These are phyloP conservation scores for Russula olivacea DNA, from an alignment of 768 basidiomycete genomes.

Conservation along the genomic window DNA sequence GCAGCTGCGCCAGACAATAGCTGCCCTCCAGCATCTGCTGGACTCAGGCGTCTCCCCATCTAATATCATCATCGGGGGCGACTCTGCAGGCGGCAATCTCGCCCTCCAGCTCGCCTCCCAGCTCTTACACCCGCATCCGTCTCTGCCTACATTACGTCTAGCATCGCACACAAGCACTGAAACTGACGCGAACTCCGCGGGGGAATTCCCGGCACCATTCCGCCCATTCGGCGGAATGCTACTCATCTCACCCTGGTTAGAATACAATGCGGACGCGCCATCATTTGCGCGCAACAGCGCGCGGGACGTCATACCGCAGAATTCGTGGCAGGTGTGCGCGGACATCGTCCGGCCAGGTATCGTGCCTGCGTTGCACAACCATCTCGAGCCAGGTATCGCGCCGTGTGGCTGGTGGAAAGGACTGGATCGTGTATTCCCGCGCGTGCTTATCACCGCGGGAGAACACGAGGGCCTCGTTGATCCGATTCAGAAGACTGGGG, in stretches of 20 bases:
- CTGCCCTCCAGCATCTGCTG: constrained; percentile 20
- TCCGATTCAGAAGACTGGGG: not conserved
- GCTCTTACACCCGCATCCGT: constrained; percentile 21
- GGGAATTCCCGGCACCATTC: not conserved
- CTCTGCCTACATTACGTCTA: not conserved
- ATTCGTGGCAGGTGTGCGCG: not conserved
- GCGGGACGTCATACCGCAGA: not conserved
- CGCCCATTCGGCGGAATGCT: not conserved
- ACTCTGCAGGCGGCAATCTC: constrained; percentile 19
- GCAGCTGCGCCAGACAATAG: constrained; percentile 10
- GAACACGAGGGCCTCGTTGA: constrained; percentile 4
- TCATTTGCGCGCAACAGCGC: not conserved
- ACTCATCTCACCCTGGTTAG: constrained; percentile 9
- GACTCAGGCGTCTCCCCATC: constrained; percentile 20
- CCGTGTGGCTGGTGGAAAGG: constrained; percentile 1
- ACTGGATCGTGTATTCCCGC: not conserved
- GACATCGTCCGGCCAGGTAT: not conserved
- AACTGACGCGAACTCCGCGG: not conserved
- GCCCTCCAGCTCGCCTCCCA: constrained; percentile 23
- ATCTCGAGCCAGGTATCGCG: constrained; percentile 6
- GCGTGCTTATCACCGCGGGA: constrained; percentile 2
- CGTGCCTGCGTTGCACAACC: not conserved
- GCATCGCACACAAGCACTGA: not conserved
- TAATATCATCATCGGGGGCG: constrained; percentile 25
- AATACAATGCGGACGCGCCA: constrained; percentile 1